phyloP scores from a whole-genome alignment of 1,284 basidiomycete genomes.

The Ceratobasidium sp. region DNA sequence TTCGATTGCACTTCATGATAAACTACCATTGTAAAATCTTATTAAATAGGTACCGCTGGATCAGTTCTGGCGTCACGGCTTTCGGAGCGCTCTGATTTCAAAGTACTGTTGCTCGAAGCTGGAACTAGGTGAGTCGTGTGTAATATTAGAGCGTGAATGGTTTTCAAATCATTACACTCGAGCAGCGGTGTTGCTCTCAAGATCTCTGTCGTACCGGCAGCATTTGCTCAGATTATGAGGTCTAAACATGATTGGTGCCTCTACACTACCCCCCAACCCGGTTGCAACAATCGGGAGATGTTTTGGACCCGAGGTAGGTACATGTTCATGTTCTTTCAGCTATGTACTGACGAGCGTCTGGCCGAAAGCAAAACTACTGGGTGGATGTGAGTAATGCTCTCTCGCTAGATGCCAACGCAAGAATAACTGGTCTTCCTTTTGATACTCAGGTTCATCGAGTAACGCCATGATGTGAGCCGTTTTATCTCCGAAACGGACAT shows the following conservation, averaged over 20 bases:
- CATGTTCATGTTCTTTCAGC: slow-evolving; percentile 41
- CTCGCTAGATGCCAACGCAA: neutral
- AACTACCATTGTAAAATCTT: neutral
- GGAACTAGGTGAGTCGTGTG: slow-evolving; percentile 13
- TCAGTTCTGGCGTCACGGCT: slow-evolving; percentile 39
- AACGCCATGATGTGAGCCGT: slow-evolving; percentile 72
- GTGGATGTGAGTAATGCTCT: slow-evolving; percentile 68
- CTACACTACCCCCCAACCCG: slow-evolving; percentile 68
- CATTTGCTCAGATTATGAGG: slow-evolving; percentile 58
- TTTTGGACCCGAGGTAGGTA: slow-evolving; percentile 74
- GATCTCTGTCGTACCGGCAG: slow-evolving; percentile 28
- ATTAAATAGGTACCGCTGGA: slow-evolving; percentile 31
- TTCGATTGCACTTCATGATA: too few relatives aligned
- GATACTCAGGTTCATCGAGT: slow-evolving; percentile 67
- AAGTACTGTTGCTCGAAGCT: slow-evolving; percentile 39
- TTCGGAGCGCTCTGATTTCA: slow-evolving; percentile 37
- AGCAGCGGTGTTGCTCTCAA: slow-evolving; percentile 23
- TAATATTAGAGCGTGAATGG: neutral
- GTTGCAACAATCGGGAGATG: slow-evolving; percentile 62
- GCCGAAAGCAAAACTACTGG: slow-evolving; percentile 72
- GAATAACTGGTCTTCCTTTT: slow-evolving; percentile 15
- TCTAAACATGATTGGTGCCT: slow-evolving; percentile 65
- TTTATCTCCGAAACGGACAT: slow-evolving; percentile 41
- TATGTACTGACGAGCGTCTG: neutral
- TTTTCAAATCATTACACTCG: neutral